phyloP scores from a whole-genome alignment of 345 rosid species.

The Eucalyptus victrix region DNA sequence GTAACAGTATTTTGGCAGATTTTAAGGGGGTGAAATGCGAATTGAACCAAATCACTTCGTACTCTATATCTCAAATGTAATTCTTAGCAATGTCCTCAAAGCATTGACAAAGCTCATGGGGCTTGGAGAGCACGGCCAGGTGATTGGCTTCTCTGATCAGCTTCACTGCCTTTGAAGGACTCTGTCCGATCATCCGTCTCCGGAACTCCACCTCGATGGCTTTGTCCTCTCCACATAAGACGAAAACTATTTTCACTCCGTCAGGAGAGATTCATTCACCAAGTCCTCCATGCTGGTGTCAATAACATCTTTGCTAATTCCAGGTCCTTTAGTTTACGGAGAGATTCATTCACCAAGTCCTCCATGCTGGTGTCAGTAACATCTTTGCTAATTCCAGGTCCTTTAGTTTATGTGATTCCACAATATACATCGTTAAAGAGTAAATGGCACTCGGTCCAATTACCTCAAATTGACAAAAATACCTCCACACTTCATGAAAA shows the following conservation, averaged over 20 bases:
- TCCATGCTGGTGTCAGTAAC: slow-evolving; percentile 8
- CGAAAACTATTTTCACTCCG: slow-evolving; percentile 6
- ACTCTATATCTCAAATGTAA: background rate
- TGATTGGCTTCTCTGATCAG: slow-evolving; percentile 6
- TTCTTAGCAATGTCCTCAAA: background rate
- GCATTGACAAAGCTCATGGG: background rate
- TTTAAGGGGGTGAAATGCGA: background rate
- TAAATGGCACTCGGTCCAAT: background rate
- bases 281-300: slow-evolving; percentile 10
- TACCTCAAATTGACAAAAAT: background rate
- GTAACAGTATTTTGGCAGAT: background rate
- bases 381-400: slow-evolving; percentile 14
- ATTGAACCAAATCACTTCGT: background rate
- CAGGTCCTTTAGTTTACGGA: slow-evolving; percentile 9
- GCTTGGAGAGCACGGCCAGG: slow-evolving; percentile 18
- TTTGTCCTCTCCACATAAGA: slow-evolving; percentile 7
- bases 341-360: background rate
- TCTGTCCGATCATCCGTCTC: background rate
- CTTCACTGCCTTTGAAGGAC: slow-evolving; percentile 1
- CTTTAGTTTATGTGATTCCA: background rate
- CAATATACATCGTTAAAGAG: background rate
- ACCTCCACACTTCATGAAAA: background rate
- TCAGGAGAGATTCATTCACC: background rate
- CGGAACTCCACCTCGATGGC: slow-evolving; percentile 9
- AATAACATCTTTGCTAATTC: slow-evolving; percentile 14